phyloP scores from a whole-genome alignment of 805 yeast species.

The Saccharomycopsis fermentans region DNA sequence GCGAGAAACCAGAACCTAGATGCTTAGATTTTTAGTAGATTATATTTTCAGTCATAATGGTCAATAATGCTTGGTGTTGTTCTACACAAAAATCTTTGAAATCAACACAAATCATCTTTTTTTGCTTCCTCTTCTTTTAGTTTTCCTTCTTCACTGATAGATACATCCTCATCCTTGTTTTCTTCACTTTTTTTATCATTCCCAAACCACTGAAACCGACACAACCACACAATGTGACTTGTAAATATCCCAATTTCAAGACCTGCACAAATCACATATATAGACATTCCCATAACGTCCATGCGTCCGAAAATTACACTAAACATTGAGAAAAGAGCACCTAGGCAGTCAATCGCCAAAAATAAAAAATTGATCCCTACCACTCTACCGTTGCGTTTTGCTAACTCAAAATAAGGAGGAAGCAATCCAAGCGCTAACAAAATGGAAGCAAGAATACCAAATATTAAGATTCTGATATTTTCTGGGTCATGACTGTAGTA shows the following conservation, averaged over 20 bases:
- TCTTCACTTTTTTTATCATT: not conserved
- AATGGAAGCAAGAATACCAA: constrained; percentile 75
- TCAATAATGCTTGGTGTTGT: too few relatives aligned
- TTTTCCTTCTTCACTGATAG: too few relatives aligned
- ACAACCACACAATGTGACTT: constrained; percentile 63
- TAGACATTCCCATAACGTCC: constrained; percentile 71
- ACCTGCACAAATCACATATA: constrained; percentile 63
- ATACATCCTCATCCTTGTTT: too few relatives aligned
- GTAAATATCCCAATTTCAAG: constrained; percentile 69
- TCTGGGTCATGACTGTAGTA: constrained; percentile 47
- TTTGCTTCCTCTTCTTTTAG: too few relatives aligned
- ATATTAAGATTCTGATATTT: constrained; percentile 48
- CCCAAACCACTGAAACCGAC: constrained; percentile 30
- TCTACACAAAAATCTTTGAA: too few relatives aligned
- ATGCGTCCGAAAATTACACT: constrained; percentile 51
- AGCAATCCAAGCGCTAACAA: constrained; percentile 66
- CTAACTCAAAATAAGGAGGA: constrained; percentile 83
- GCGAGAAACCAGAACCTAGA: too few relatives aligned
- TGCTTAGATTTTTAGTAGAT: too few relatives aligned
- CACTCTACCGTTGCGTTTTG: constrained; percentile 72
- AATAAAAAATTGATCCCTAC: constrained; percentile 84
- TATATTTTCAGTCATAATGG: too few relatives aligned
- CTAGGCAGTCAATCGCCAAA: constrained; percentile 62
- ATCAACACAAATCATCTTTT: too few relatives aligned
- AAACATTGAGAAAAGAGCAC: constrained; percentile 70